phyloP scores from a whole-genome alignment of 2,329 filamentous ascomycete species.

The Zymoseptoria ardabiliae region DNA sequence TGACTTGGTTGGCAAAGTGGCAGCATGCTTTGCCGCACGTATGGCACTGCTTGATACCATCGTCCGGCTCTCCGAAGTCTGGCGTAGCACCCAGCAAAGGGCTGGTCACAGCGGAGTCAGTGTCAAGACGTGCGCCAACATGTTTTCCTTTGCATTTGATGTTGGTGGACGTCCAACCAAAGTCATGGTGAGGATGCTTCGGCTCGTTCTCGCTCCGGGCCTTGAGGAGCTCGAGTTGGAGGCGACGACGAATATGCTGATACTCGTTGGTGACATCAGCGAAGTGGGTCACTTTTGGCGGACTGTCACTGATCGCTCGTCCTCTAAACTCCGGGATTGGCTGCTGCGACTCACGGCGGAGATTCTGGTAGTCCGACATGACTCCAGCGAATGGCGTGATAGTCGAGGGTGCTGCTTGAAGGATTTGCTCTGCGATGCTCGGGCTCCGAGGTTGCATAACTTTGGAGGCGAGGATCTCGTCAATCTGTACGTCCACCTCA shows the following conservation, averaged over 20 bases:
- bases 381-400: background rate
- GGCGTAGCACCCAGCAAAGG: background rate
- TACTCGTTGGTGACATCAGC: background rate
- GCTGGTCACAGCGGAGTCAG: background rate
- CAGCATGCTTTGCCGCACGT: background rate
- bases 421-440: background rate
- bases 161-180: conserved; percentile 10
- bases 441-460: background rate
- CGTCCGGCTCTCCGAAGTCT: background rate
- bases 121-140: background rate
- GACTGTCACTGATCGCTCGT: background rate
- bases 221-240: conserved; percentile 7
- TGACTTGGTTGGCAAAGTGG: background rate
- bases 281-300: background rate
- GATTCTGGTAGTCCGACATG: background rate
- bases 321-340: background rate
- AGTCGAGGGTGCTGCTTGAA: background rate
- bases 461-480: background rate
- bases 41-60: background rate
- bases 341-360: background rate
- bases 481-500: background rate
- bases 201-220: conserved; percentile 2
- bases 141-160: conserved; percentile 11
- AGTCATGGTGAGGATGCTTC: conserved; percentile 10
- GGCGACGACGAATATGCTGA: conserved; percentile 7